A percentile compares a stretch with the other conserved stretches of the same genome.
Evolutionary conservation across 192 early-diverging fungal species (phyloP).

Genomic region (Dissophora globulifera): DNA sequence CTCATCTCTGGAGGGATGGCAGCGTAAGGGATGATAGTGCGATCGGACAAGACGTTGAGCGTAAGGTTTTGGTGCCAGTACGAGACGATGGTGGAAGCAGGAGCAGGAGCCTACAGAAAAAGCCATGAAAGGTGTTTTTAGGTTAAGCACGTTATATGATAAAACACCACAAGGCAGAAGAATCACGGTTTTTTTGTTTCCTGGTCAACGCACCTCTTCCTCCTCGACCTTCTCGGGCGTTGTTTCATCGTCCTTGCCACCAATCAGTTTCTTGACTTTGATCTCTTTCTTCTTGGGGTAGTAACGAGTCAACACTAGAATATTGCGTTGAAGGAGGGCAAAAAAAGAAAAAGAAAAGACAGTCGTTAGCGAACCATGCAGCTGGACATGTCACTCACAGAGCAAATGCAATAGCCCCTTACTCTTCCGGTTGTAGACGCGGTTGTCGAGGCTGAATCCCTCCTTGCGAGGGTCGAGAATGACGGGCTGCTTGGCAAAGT

Average conservation of each 20-base stretch:
- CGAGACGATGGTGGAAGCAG: slow-evolving; percentile 63
- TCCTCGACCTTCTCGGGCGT: slow-evolving; percentile 20
- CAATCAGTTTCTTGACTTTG: slow-evolving; percentile 67
- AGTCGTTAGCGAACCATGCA: too few relatives aligned
- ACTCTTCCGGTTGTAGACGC: slow-evolving; percentile 64
- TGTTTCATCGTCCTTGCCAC: slow-evolving; percentile 45
- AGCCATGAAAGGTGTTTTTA: too few relatives aligned
- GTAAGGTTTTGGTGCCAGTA: slow-evolving; percentile 88
- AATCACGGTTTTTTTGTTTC: too few relatives aligned
- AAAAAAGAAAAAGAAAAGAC: too few relatives aligned
- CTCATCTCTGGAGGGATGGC: slow-evolving; percentile 63
- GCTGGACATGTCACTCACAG: too few relatives aligned
- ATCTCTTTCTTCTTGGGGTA: slow-evolving; percentile 56
- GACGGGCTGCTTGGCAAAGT: slow-evolving; percentile 55
- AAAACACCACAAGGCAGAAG: too few relatives aligned
- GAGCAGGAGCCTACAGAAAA: neutral
- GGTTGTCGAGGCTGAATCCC: slow-evolving; percentile 53
- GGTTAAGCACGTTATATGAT: neutral
- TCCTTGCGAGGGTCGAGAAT: slow-evolving; percentile 54
- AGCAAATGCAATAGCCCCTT: slow-evolving; percentile 12
- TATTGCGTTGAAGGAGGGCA: neutral
- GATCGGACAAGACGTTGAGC: slow-evolving; percentile 65
- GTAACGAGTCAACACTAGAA: slow-evolving; percentile 61
- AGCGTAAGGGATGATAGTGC: slow-evolving; percentile 55
- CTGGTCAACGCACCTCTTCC: slow-evolving; percentile 22